phyloP scores from a whole-genome alignment of 2,329 filamentous ascomycete genomes.

The Clathrospora elynae region DNA sequence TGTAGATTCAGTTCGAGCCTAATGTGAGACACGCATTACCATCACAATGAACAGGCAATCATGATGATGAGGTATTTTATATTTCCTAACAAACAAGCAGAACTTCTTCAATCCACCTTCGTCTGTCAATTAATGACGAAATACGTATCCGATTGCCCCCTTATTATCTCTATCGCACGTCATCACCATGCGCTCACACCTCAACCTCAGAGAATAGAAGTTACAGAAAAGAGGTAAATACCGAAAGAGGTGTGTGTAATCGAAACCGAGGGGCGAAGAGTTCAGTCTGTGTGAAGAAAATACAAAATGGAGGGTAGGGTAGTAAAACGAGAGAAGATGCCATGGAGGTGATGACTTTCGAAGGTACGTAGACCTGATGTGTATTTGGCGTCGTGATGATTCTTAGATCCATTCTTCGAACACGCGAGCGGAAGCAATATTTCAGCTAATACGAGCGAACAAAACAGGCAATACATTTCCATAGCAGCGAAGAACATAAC shows the following conservation, averaged over 20 bases:
- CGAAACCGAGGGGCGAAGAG: slow-evolving; percentile 12
- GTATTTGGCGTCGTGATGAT: slow-evolving; percentile 43
- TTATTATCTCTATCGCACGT: slow-evolving; percentile 24
- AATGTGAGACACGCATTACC: too few species aligned
- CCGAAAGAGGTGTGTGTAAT: too few species aligned
- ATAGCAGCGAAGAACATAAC: too few species aligned
- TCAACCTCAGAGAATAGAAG: slow-evolving; percentile 37
- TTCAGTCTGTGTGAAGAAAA: slow-evolving; percentile 26
- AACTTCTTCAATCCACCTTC: slow-evolving; percentile 28
- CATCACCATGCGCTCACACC: slow-evolving; percentile 23
- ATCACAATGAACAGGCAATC: too few species aligned
- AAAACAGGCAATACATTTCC: too few species aligned
- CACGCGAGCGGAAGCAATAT: slow-evolving; percentile 34
- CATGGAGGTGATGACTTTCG: slow-evolving; percentile 27
- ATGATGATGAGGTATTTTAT: slow-evolving; percentile 29
- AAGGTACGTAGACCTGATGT: slow-evolving; percentile 39
- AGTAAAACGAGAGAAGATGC: slow-evolving; percentile 27
- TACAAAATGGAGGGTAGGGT: slow-evolving; percentile 23
- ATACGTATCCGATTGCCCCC: slow-evolving; percentile 27
- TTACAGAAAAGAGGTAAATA: slow-evolving; percentile 13
- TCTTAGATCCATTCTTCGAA: slow-evolving; percentile 36
- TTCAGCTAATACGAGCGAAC: too few species aligned
- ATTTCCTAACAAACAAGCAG: slow-evolving; percentile 33
- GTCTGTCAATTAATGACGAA: slow-evolving; percentile 36
- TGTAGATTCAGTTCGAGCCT: too few species aligned